Percentiles rank a stretch among this genome's conserved stretches.
These are phyloP conservation scores for Elsinoe fawcettii DNA, from an alignment of 2,329 filamentous ascomycete genomes.

Conservation along the genomic window DNA sequence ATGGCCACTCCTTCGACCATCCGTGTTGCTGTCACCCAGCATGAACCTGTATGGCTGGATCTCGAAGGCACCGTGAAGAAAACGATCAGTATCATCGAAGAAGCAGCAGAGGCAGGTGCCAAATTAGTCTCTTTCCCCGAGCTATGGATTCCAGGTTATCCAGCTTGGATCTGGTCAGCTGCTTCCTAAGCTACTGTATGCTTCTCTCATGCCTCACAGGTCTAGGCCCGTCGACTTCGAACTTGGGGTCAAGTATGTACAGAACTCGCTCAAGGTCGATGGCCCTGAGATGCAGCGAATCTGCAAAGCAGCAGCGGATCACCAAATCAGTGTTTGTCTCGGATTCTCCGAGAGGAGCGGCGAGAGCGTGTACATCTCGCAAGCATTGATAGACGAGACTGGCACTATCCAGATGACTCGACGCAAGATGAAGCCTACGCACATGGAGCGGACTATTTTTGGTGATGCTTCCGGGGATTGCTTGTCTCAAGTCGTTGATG, in stretches of 20 bases:
- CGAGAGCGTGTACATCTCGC: slow-evolving; percentile 35
- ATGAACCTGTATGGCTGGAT: slow-evolving; percentile 55
- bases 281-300: slow-evolving; percentile 40
- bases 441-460: slow-evolving; percentile 39
- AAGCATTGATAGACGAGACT: slow-evolving; percentile 31
- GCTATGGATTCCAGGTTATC: slow-evolving; percentile 41
- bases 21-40: slow-evolving; percentile 46
- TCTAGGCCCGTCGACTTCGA: slow-evolving; percentile 36
- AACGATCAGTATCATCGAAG: slow-evolving; percentile 49
- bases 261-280: slow-evolving; percentile 36
- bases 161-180: slow-evolving; percentile 39
- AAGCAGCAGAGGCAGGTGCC: slow-evolving; percentile 47
- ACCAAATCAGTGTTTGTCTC: slow-evolving; percentile 32
- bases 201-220: slow-evolving; percentile 24
- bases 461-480: slow-evolving; percentile 32
- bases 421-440: slow-evolving; percentile 38
- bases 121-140: slow-evolving; percentile 47
- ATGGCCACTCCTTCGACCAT: slow-evolving; percentile 5
- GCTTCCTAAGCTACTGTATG: neutral
- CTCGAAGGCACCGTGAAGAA: slow-evolving; percentile 48
- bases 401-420: slow-evolving; percentile 33
- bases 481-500: slow-evolving; percentile 20
- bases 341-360: slow-evolving; percentile 35
- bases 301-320: slow-evolving; percentile 27
- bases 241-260: slow-evolving; percentile 35